A percentile compares a stretch with the other conserved stretches of the same genome.
Evolutionary conservation across 139 green algal species (phyloP).

Genomic region (Trebouxia sp.): DNA sequence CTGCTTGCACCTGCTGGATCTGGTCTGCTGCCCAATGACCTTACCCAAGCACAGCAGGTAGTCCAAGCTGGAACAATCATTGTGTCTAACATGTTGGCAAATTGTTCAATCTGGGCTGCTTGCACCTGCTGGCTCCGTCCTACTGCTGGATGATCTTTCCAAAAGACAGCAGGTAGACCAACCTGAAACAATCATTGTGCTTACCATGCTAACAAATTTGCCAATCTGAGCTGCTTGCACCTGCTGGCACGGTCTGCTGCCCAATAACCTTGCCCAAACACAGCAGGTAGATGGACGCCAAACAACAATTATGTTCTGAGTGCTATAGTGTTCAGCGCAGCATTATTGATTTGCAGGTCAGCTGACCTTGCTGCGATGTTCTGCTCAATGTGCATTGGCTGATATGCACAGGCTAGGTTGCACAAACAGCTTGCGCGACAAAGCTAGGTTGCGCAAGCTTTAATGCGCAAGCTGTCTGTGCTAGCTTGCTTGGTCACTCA

Average conservation of each 20-base stretch:
- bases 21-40: constrained; percentile 6
- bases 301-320: background rate
- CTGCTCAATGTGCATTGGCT: too few relatives aligned
- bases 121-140: background rate
- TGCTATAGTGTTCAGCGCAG: background rate
- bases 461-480: too few relatives aligned
- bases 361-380: background rate
- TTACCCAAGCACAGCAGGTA: background rate
- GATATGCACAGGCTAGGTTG: too few relatives aligned
- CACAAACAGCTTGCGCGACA: too few relatives aligned
- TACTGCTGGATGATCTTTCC: background rate
- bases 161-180: background rate
- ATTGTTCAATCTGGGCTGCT: too few relatives aligned
- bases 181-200: too few relatives aligned
- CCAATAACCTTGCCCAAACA: background rate
- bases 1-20: constrained; percentile 9
- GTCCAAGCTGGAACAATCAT: too few relatives aligned
- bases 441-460: too few relatives aligned
- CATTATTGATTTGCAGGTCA: background rate
- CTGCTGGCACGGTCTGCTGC: constrained; percentile 6
- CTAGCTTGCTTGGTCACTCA: too few relatives aligned
- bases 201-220: too few relatives aligned
- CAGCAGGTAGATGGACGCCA: too few relatives aligned
- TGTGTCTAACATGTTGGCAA: too few relatives aligned
- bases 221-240: constrained; percentile 3